Evolutionary conservation across 2,329 filamentous ascomycete species (phyloP).

Genomic region (Verticillium nonalfalfae): DNA sequence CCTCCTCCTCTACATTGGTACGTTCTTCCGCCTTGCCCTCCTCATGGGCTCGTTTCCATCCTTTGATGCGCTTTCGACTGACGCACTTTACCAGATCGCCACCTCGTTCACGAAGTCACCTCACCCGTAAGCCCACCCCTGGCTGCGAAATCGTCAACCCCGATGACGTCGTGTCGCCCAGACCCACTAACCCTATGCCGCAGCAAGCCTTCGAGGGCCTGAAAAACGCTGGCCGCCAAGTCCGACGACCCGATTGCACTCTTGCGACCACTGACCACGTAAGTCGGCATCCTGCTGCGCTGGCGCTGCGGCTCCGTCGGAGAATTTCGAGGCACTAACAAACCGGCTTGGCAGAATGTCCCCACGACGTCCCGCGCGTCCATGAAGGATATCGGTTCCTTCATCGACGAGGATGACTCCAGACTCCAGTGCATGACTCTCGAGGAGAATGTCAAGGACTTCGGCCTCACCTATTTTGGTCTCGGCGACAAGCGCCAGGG

Average conservation of each 20-base stretch:
- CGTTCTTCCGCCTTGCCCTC: conserved; percentile 19
- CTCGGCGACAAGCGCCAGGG: conserved; percentile 94
- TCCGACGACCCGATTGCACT: conserved; percentile 93
- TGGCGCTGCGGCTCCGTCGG: background rate
- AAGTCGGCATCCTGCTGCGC: conserved; percentile 30
- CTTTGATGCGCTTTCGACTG: background rate
- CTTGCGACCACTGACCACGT: conserved; percentile 95
- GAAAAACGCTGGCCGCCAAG: conserved; percentile 78
- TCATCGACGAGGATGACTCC: conserved; percentile 93
- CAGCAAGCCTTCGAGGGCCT: conserved; percentile 97
- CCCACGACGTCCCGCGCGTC: conserved; percentile 86
- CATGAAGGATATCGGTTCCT: conserved; percentile 88
- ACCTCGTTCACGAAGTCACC: conserved; percentile 97
- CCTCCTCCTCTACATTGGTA: conserved; percentile 87
- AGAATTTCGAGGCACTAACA: background rate
- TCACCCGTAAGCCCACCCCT: conserved; percentile 63
- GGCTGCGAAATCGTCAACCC: background rate
- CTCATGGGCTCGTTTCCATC: background rate
- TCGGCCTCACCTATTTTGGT: conserved; percentile 95
- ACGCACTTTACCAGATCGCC: conserved; percentile 59
- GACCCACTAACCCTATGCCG: conserved; percentile 12
- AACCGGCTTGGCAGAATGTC: conserved; percentile 65
- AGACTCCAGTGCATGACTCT: conserved; percentile 90
- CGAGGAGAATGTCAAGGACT: conserved; percentile 95
- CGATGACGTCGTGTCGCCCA: conserved; percentile 6